These are phyloP conservation scores for Setaria italica DNA, from an alignment of 202 grass and related monocot genomes.

Conservation along the genomic window DNA sequence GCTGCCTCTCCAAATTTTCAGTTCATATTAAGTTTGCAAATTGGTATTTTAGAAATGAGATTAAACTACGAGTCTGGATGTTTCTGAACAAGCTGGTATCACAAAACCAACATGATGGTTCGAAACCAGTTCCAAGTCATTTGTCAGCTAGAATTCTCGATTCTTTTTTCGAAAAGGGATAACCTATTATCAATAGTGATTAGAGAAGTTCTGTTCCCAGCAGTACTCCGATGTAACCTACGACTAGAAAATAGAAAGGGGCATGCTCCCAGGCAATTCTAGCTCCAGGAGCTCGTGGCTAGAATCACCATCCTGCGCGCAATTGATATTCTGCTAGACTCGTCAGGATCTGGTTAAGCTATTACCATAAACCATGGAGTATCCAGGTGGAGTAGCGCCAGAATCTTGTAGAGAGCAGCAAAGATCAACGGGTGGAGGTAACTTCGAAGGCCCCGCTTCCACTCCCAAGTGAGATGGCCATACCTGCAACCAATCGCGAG, in stretches of 20 bases:
- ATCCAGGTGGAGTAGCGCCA: conserved; percentile 74
- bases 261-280: neutral
- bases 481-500: conserved; percentile 63
- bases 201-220: neutral
- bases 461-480: conserved; percentile 96
- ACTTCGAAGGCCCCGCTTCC: conserved; percentile 78
- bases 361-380: conserved; percentile 83
- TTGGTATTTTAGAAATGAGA: conserved; percentile 4
- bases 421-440: conserved; percentile 92
- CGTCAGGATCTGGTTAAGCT: neutral
- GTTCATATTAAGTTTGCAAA: neutral
- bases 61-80: neutral
- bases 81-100: neutral
- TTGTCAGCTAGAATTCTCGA: neutral
- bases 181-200: neutral
- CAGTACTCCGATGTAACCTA: neutral
- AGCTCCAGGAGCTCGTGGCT: neutral
- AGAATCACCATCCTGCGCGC: neutral
- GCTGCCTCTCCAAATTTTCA: neutral
- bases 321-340: neutral
- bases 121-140: neutral
- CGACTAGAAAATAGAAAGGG: neutral
- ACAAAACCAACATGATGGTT: neutral
- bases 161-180: neutral
- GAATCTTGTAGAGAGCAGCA: conserved; percentile 71